Evolutionary conservation across 768 basidiomycete genomes (phyloP).

Genomic region (Rhizopogon salebrosus): DNA sequence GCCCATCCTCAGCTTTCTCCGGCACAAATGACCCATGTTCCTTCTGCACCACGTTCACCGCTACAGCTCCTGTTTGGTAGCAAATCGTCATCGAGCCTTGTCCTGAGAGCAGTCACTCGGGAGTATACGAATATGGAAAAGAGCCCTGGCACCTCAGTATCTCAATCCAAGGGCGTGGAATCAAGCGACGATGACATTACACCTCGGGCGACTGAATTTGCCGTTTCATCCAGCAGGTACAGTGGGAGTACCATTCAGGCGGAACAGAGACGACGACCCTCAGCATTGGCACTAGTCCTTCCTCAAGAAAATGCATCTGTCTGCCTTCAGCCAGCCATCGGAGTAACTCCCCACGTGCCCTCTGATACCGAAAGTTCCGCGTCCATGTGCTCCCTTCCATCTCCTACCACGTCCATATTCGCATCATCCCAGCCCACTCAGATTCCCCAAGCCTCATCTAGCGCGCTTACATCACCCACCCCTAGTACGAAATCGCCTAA

Average conservation of each 20-base stretch:
- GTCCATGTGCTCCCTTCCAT: conserved; percentile 8
- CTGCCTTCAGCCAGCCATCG: conserved; percentile 16
- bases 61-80: conserved; percentile 6
- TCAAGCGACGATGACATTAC: conserved; percentile 20
- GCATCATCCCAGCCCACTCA: conserved; percentile 1
- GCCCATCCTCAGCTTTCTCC: not conserved
- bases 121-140: conserved; percentile 2
- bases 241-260: conserved; percentile 1
- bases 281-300: conserved; percentile 11
- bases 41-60: conserved; percentile 1
- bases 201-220: conserved; percentile 17
- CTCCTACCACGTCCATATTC: conserved; percentile 10
- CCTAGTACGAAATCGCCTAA: conserved; percentile 5
- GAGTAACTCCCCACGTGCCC: conserved; percentile 14
- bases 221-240: not conserved
- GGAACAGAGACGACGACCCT: conserved; percentile 5
- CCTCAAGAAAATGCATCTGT: conserved; percentile 3
- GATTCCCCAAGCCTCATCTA: not conserved
- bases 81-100: conserved; percentile 2
- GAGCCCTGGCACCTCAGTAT: conserved; percentile 4
- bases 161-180: conserved; percentile 3
- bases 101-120: not conserved
- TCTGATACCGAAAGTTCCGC: conserved; percentile 14
- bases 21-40: not conserved
- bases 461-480: not conserved